These are phyloP conservation scores for Citrullus amarus DNA, from an alignment of 306 rosid genomes.

Conservation along the genomic window DNA sequence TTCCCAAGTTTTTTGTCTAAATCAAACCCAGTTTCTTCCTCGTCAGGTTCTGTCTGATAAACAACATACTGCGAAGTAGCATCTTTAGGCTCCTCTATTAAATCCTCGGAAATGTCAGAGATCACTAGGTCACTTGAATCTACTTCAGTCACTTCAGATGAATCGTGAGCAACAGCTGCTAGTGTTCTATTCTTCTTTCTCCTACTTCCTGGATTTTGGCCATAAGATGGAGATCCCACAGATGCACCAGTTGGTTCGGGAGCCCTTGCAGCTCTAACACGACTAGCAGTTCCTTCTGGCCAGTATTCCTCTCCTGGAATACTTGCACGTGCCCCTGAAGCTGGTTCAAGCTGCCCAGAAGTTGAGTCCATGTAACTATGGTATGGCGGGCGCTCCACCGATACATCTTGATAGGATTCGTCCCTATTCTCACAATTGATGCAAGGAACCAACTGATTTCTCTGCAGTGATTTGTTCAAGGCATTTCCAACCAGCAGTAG, in stretches of 20 bases:
- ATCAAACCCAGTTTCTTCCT: slow-evolving; percentile 52
- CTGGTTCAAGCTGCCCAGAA: slow-evolving; percentile 93
- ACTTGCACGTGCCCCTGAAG: slow-evolving; percentile 96
- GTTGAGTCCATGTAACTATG: slow-evolving; percentile 73
- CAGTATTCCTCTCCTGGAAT: slow-evolving; percentile 79
- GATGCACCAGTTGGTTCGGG: slow-evolving; percentile 72
- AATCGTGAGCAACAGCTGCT: slow-evolving; percentile 25
- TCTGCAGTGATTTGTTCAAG: slow-evolving; percentile 23
- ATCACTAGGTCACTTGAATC: slow-evolving; percentile 25
- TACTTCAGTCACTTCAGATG: slow-evolving; percentile 22
- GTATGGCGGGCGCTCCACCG: slow-evolving; percentile 80
- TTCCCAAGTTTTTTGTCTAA: slow-evolving; percentile 58
- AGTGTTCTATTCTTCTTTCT: slow-evolving; percentile 56
- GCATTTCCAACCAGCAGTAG: slow-evolving; percentile 39
- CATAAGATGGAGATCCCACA: slow-evolving; percentile 71
- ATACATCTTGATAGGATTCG: slow-evolving; percentile 30
- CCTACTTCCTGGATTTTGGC: slow-evolving; percentile 87
- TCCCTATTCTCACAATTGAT: slow-evolving; percentile 68
- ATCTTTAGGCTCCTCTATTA: slow-evolving; percentile 46
- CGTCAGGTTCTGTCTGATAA: slow-evolving; percentile 58
- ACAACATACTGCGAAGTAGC: slow-evolving; percentile 58
- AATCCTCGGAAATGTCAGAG: slow-evolving; percentile 36
- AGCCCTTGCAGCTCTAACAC: slow-evolving; percentile 72
- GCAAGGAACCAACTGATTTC: slow-evolving; percentile 31
- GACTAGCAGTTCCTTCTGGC: slow-evolving; percentile 93